Base-by-base conservation (phyloP, 1,139 yeast species). In the Meyerozyma carpophila region DNA sequence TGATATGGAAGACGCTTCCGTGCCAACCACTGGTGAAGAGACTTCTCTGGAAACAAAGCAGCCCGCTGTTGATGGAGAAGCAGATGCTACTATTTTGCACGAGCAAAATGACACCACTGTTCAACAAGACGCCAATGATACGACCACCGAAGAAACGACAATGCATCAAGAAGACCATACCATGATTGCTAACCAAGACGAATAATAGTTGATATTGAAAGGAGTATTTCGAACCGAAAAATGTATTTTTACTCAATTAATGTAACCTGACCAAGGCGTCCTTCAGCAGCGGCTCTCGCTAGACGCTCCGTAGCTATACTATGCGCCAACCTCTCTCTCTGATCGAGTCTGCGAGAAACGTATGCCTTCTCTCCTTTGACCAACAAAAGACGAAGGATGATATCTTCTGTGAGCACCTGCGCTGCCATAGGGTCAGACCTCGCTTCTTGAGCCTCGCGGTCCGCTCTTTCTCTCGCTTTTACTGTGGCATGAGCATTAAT, bases 401-500 rank as follows among this genome's bases (percentile, higher is more conserved):
- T 76, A 55, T 87, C 87, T 53, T 86, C 90, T 5, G 82, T 77
- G 9, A 68, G 66, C 3, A 76, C 69, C 43, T 80, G 79, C 7
- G 83, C 80, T 10, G 81, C 72, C 8, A 79, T 66, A 3, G 80
- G 81, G 50, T 78, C 81, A 1, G 79, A 61, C 49, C 73, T 75
- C 0, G 82, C 81, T 37, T 73, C 77, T 24, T 70, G 65, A 1
- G 75, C 71, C 34, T 79, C 81, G 43, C 70, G 62, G 36, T 68
- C 70, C 10, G 82, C 83, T 47, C 70, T 66, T 18, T 73, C 77
- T 52, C 91, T 70, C 2, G 81, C 76, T 39, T 69, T 73, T 4
- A 80, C 74, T 25, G 91, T 83, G 4, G 91, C 84, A 57, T 84
- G 85, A 0, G 91, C 93, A 67, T 75, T 65, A 27, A 85, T 82